Evolutionary conservation across 805 yeast genomes (phyloP).

Genomic region (Candida namnaoensis): DNA sequence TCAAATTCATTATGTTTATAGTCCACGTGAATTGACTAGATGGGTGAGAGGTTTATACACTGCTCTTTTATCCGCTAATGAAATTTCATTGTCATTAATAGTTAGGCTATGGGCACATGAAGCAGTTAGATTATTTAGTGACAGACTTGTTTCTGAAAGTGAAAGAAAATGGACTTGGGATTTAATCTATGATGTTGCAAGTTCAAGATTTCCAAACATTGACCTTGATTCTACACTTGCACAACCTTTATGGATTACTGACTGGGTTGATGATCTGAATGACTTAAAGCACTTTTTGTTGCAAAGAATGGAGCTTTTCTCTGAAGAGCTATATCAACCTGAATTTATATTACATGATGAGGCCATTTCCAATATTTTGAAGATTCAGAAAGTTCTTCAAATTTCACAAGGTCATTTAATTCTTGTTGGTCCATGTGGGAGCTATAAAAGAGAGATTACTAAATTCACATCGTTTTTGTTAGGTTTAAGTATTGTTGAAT

Average conservation of each 20-base stretch:
- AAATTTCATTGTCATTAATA: constrained; percentile 31
- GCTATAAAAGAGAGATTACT: constrained; percentile 72
- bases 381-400: constrained; percentile 74
- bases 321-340: constrained; percentile 69
- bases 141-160: constrained; percentile 42
- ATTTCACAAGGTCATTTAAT: constrained; percentile 90
- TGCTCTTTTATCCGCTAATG: constrained; percentile 30
- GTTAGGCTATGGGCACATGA: constrained; percentile 76
- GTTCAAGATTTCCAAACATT: constrained; percentile 35
- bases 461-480: constrained; percentile 90
- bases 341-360: constrained; percentile 59
- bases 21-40: constrained; percentile 88
- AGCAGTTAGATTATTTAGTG: constrained; percentile 68
- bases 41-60: constrained; percentile 74
- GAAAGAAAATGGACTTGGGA: constrained; percentile 44
- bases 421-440: constrained; percentile 71
- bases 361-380: constrained; percentile 61
- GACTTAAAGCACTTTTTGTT: constrained; percentile 46
- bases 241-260: constrained; percentile 57
- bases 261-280: constrained; percentile 56
- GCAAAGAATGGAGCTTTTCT: constrained; percentile 59
- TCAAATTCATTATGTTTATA: constrained; percentile 61
- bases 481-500: constrained; percentile 54
- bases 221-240: constrained; percentile 25
- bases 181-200: constrained; percentile 24